Base-by-base conservation (phyloP, 768 basidiomycete species). In the Phaeolepiota aurea region DNA sequence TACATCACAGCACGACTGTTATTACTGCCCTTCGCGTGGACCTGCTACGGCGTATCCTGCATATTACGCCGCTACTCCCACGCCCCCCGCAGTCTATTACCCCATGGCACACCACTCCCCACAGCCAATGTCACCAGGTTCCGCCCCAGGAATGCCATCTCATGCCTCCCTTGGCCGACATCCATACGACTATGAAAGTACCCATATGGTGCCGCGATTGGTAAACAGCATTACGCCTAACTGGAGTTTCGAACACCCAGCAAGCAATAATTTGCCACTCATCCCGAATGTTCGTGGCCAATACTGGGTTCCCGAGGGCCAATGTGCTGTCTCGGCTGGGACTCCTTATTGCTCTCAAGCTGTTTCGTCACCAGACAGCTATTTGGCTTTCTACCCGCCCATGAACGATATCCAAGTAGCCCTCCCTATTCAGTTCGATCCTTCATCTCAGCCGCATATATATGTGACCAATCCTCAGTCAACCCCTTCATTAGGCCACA, bases 21-120 rank as follows among this genome's bases (percentile, higher is more conserved):
- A 51, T 41, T 64, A 63, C 41, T 64, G 56, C 40, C 64, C 64
- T 3, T 59, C 60, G 4, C 49, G 58, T 9, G 50, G 51, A 20
- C 33, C 37, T 5, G 38, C 11, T 10, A 20, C 25, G 31, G 10
- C n/a, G 19, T 19, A 40, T 30, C 14, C 38, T 31, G 12, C 30
- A 5, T 40, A 28, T 14, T 40, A 9, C 22, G 14, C 9, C 14
- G 22, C 12, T 23, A 13, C 13, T 18, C 25, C 25, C 10, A 40
- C 38, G 19, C 25, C 38, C 13, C 25, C 38, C 19, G 14, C 38
- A 4, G 19, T 40, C 11, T 40, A 30, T 20, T 40, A 28, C 19
- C 38, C 31, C 5, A 10, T n/a, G 11, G 7, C 16, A 7, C 41
- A 42, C 5, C 15, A 31, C 4, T 5, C 16, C 4, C 41, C 33